Evolutionary conservation across 2,329 filamentous ascomycete species (phyloP).

Genomic region (Penicillium expansum): DNA sequence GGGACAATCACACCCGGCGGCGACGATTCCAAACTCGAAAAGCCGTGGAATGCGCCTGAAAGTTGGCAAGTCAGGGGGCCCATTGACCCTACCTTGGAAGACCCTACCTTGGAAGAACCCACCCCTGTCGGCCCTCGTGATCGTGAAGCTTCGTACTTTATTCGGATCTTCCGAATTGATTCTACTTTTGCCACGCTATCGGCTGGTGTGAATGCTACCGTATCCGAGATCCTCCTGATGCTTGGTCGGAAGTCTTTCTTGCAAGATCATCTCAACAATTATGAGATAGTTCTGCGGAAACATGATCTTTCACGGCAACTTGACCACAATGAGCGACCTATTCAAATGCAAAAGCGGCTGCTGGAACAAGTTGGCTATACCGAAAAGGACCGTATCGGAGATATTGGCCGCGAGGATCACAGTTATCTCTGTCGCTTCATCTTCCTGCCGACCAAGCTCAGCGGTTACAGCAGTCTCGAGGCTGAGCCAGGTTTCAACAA

Average conservation of each 20-base stretch:
- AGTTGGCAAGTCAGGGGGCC: slow-evolving; percentile 87
- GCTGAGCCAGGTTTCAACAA: slow-evolving; percentile 76
- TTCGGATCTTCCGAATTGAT: slow-evolving; percentile 91
- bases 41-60: slow-evolving; percentile 82
- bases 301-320: slow-evolving; percentile 85
- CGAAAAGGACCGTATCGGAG: slow-evolving; percentile 80
- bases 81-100: slow-evolving; percentile 28
- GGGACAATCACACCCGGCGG: slow-evolving; percentile 32
- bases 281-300: slow-evolving; percentile 92
- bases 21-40: slow-evolving; percentile 19
- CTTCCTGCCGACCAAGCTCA: slow-evolving; percentile 85
- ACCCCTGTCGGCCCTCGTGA: slow-evolving; percentile 45
- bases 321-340: slow-evolving; percentile 71
- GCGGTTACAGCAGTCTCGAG: slow-evolving; percentile 69
- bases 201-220: slow-evolving; percentile 76
- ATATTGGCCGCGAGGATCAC: slow-evolving; percentile 93
- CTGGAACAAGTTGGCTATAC: slow-evolving; percentile 91
- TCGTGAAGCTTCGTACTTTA: slow-evolving; percentile 79
- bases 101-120: background rate
- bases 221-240: slow-evolving; percentile 81
- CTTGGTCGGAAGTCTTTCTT: slow-evolving; percentile 93
- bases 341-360: slow-evolving; percentile 87
- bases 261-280: slow-evolving; percentile 86
- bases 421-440: slow-evolving; percentile 95
- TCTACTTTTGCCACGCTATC: slow-evolving; percentile 92